Evolutionary conservation across 2,329 filamentous ascomycete genomes (phyloP), one percentile per base, ranked within the genome.

Genomic region (Phaeosphaeriaceae sp.): DNA sequence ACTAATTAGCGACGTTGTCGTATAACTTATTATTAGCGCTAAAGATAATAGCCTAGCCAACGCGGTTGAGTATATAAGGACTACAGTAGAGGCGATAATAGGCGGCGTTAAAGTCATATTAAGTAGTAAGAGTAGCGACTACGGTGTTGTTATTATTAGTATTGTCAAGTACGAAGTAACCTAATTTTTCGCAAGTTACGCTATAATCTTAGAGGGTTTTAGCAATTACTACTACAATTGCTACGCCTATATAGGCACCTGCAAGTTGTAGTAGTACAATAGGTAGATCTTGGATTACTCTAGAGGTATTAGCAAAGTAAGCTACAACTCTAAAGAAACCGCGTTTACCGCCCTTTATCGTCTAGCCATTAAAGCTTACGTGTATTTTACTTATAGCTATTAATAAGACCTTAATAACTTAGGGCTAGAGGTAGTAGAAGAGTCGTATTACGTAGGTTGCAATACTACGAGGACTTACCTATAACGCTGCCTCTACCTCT

Each of bases 101-200:
- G n/a, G 26, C 13, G 2, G 30, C 4, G 16, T 28, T 17, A 29
- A 45, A 37, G 21, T 32, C 18, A 18, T 33, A 37, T 7, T 45
- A 5, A 6, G 3, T 7, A 4, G 26, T 18, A 7, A 45, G n/a
- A 4, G 16, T 12, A 12, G 26, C 18, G 28, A 45, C 18, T 28
- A 32, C 42, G 3, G 42, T 45, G n/a, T 45, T 32, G 15, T 45
- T 45, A 13, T 21, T 26, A 12, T 15, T 9, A 7, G 42, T 32
- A 20, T 45, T 45, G 26, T 45, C 38, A 21, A 48, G 38, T 36
- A 48, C 45, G 30, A 42, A 48, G 45, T 48, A 48, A 32, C 45
- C 39, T 34, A 48, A n/a, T 9, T 12, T 16, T 6, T 36, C 8
- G 5, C 3, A 5, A 9, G 29, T 28, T n/a, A 42, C 17, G 9